Evolutionary conservation across 2,329 filamentous ascomycete species (phyloP), one percentile per base, ranked within the genome.

Genomic region (Aureobasidium pullulans): DNA sequence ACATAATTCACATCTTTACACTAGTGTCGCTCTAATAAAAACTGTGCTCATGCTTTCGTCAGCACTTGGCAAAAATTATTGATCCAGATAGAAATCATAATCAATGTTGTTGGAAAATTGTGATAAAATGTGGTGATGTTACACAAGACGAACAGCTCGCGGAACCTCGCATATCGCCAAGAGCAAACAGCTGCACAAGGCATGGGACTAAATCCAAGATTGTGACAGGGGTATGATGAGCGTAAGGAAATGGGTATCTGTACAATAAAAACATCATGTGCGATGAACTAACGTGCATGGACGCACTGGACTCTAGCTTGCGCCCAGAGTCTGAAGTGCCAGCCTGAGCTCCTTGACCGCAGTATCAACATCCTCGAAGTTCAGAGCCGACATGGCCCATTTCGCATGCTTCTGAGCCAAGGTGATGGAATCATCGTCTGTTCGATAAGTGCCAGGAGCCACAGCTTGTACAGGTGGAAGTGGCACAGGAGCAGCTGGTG

Each of bases 341-440:
- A 83, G 84, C 56, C 84, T 83, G 62, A 99, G 72, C 70, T 99
- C 92, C 68, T 86, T 86, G 4, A 97, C 86, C 0, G 94, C 94
- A 0, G 94, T 99, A 1, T 86, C 80, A 1, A 96, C 88, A 71
- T 99, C 94, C 66, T 99, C 94, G 73, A 99, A 99, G 67, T 96
- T 96, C 49, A 99, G 76, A 0, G 94, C 94, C 10, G 92, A 96
- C 43, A 97, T 96, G 0, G 94, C 94, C 90, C 90, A 99, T 68
- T 90, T 91, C 2, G 93, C 92, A 75, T 97, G 94, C 71, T 97
- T 99, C 72, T 96, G 91, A 4, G 94, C 93, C 66, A 86, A 82
- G 37, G 84, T 77, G 37, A 96, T 87, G 0, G 87, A 79, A 61
- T 80, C 77, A 64, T 91, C 87, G 63, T 96, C 90, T 10, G 74